Conservation (phyloP, 2,329 filamentous ascomycete genomes). For the Penicillium sp. region DNA sequence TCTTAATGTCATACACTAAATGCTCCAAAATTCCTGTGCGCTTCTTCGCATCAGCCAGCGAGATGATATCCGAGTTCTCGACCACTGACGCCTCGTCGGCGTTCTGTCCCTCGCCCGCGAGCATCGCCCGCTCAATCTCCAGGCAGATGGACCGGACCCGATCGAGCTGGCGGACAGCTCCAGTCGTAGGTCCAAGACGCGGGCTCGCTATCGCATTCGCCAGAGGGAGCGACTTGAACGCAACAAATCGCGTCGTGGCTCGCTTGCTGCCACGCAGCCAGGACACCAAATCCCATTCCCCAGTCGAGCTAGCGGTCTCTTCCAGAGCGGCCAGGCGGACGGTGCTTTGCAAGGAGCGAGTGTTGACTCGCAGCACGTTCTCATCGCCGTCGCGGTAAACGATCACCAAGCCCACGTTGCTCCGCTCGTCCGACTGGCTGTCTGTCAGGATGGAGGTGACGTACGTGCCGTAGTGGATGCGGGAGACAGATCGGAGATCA, state of each 20-base stretch:
- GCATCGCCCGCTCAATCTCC: slow-evolving; percentile 69
- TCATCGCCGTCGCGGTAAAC: slow-evolving; percentile 69
- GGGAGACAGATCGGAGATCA: slow-evolving; percentile 67
- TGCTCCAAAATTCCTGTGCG: slow-evolving; percentile 84
- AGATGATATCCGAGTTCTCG: slow-evolving; percentile 70
- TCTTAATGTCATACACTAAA: slow-evolving; percentile 86
- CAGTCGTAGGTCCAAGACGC: slow-evolving; percentile 17
- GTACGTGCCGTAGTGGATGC: slow-evolving; percentile 78
- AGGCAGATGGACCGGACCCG: slow-evolving; percentile 64
- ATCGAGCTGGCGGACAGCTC: slow-evolving; percentile 49
- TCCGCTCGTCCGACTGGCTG: slow-evolving; percentile 70
- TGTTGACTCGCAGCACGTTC: slow-evolving; percentile 77
- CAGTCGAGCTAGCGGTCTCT: slow-evolving; percentile 25
- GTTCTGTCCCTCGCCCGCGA: slow-evolving; percentile 47
- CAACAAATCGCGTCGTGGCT: slow-evolving; percentile 37
- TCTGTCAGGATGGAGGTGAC: slow-evolving; percentile 82
- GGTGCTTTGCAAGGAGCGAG: slow-evolving; percentile 65
- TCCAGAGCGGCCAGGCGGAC: slow-evolving; percentile 49
- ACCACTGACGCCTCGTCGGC: slow-evolving; percentile 40
- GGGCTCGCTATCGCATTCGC: slow-evolving; percentile 30
- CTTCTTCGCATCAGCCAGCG: slow-evolving; percentile 76
- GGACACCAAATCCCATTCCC: slow-evolving; percentile 44
- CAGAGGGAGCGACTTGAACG: slow-evolving; percentile 45
- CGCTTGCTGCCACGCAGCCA: slow-evolving; percentile 38
- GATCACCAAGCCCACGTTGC: slow-evolving; percentile 81